These are phyloP conservation scores for Glarea lozoyensis DNA, from an alignment of 495 filamentous ascomycete genomes.

Conservation along the genomic window DNA sequence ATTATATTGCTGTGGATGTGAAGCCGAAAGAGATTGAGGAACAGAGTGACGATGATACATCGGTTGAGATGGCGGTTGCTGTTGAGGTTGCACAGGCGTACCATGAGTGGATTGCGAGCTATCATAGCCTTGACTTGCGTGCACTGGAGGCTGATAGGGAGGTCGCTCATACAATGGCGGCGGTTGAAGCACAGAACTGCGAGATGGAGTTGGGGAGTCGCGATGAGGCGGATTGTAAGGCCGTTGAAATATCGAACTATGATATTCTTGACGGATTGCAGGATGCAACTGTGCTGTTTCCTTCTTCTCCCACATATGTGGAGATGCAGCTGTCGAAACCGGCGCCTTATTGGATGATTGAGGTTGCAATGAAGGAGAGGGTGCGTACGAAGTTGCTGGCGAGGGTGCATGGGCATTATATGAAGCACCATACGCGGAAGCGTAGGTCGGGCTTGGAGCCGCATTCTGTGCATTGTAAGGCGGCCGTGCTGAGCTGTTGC, in stretches of 20 bases:
- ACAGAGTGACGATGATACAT: not conserved
- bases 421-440: not conserved
- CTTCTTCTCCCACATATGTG: slow-evolving; percentile 17
- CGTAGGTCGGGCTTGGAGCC: not conserved
- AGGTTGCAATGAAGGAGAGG: no score
- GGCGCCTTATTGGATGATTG: no score
- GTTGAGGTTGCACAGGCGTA: not conserved
- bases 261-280: slow-evolving; percentile 35
- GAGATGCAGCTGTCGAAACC: not conserved
- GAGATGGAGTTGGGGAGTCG: slow-evolving; percentile 2
- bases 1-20: slow-evolving; percentile 3
- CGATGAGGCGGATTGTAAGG: slow-evolving; percentile 17
- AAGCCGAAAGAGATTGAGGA: not conserved
- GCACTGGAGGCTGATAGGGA: not conserved
- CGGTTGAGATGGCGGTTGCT: not conserved
- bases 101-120: not conserved
- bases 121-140: not conserved
- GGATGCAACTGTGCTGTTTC: slow-evolving; percentile 30
- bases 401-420: slow-evolving; percentile 2
- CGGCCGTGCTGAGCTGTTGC: not conserved
- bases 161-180: slow-evolving; percentile 10
- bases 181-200: slow-evolving; percentile 5
- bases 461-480: not conserved
- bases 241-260: slow-evolving; percentile 23
- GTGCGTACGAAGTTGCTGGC: slow-evolving; percentile 7